These are phyloP conservation scores for Wickerhamiella shivajii DNA, from an alignment of 805 yeast species.

Conservation along the genomic window DNA sequence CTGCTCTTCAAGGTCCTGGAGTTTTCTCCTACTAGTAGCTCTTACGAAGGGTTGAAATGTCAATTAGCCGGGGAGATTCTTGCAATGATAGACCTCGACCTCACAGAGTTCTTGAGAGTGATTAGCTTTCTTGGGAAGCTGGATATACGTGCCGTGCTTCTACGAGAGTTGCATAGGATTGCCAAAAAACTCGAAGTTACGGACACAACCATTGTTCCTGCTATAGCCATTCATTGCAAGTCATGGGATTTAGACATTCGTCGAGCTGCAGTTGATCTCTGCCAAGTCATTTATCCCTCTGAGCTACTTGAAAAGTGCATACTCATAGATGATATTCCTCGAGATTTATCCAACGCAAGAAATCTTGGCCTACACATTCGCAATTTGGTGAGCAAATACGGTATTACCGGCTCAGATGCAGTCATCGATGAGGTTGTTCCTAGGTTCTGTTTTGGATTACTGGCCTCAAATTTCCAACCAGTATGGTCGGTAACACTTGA, in stretches of 20 bases:
- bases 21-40: not conserved
- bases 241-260: slow-evolving; percentile 14
- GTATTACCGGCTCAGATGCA: slow-evolving; percentile 21
- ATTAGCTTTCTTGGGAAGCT: not conserved
- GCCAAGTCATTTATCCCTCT: slow-evolving; percentile 5
- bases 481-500: slow-evolving; percentile 68
- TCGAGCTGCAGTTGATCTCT: slow-evolving; percentile 10
- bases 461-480: slow-evolving; percentile 68
- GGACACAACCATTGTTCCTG: not conserved
- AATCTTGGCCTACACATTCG: slow-evolving; percentile 60
- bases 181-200: not conserved
- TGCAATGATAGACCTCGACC: not conserved
- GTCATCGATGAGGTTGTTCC: slow-evolving; percentile 26
- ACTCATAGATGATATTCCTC: slow-evolving; percentile 58
- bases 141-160: slow-evolving; percentile 3
- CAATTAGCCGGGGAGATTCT: slow-evolving; percentile 6
- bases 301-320: slow-evolving; percentile 33
- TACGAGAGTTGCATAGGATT: not conserved
- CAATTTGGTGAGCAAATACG: slow-evolving; percentile 34
- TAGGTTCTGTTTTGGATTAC: slow-evolving; percentile 48
- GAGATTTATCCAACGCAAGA: slow-evolving; percentile 54
- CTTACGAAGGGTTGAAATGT: slow-evolving; percentile 4
- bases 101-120: not conserved
- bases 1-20: not conserved
- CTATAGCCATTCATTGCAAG: slow-evolving; percentile 2